Conservation (phyloP, 129 eudicot species). For the Rutidosis leptorrhynchoides region DNA sequence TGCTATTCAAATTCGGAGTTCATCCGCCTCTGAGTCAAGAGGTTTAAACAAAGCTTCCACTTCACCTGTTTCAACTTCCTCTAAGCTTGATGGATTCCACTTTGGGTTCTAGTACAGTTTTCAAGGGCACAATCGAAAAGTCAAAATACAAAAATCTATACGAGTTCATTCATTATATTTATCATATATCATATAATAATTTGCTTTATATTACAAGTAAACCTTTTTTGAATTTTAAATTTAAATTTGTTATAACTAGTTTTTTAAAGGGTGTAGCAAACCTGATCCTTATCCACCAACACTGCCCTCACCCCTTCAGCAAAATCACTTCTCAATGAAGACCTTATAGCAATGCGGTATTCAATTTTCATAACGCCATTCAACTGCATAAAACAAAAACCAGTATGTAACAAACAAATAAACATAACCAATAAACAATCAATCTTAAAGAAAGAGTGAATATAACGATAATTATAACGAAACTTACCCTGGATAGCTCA, state of each 20-base stretch:
- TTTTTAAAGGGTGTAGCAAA: conserved; percentile 25
- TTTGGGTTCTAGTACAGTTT: conserved; percentile 69
- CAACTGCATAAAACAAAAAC: conserved; percentile 42
- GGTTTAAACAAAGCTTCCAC: conserved; percentile 69
- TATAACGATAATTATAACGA: not conserved
- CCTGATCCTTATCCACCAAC: conserved; percentile 98
- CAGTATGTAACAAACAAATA: conserved; percentile 11
- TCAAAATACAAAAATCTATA: not conserved
- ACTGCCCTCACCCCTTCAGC: conserved; percentile 96
- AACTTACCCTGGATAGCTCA: conserved; percentile 64
- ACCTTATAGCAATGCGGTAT: conserved; percentile 85
- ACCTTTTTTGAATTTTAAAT: not conserved
- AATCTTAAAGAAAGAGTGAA: not conserved
- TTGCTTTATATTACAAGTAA: not conserved
- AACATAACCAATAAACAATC: too few species aligned
- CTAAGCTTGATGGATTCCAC: conserved; percentile 83
- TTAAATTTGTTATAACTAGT: too few species aligned
- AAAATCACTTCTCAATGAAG: conserved; percentile 72
- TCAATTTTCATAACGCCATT: conserved; percentile 86
- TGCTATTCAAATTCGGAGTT: conserved; percentile 46
- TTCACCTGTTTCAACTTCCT: conserved; percentile 70
- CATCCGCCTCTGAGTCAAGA: conserved; percentile 44
- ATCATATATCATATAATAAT: too few species aligned
- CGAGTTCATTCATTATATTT: too few species aligned
- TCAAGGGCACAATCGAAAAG: not conserved